Conservation (phyloP, 148 eudicot genomes). For the Fallopia convolvulus region DNA sequence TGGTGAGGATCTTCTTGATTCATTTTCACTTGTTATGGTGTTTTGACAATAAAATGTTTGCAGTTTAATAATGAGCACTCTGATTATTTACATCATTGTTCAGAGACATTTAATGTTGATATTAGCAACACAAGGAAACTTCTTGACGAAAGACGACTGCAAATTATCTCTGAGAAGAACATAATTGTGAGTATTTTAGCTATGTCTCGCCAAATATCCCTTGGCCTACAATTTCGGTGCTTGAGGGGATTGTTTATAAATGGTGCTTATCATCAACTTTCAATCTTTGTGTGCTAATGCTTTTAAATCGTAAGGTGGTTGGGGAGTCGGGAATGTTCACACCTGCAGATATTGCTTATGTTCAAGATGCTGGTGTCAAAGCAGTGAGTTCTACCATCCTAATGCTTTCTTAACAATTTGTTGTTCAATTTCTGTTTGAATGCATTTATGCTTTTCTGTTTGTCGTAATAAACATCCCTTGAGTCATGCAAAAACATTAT, state of each 20-base stretch:
- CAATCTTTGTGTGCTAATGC: not conserved
- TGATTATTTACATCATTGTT: not conserved
- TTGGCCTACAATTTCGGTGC: not conserved
- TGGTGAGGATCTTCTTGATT: conserved; percentile 32
- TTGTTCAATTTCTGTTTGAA: not conserved
- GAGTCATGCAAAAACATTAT: not conserved
- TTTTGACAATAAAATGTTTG: not conserved
- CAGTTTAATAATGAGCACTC: not conserved
- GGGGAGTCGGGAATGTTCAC: conserved; percentile 96
- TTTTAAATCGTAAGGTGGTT: conserved; percentile 57
- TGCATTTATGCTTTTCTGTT: not conserved
- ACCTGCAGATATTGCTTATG: conserved; percentile 84
- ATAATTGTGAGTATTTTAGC: conserved; percentile 48
- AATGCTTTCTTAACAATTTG: not conserved
- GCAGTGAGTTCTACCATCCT: conserved; percentile 39
- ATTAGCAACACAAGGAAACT: conserved; percentile 75
- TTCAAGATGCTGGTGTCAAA: conserved; percentile 90
- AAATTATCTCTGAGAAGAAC: conserved; percentile 55
- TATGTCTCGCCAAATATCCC: not conserved
- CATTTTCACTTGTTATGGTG: not conserved
- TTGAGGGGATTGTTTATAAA: not conserved
- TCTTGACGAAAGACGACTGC: conserved; percentile 67
- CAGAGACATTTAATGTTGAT: conserved; percentile 80
- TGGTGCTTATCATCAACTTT: not conserved
- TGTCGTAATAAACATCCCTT: not conserved